phyloP scores from a whole-genome alignment of 257 asterid genomes.

The Thymus mandschuricus region DNA sequence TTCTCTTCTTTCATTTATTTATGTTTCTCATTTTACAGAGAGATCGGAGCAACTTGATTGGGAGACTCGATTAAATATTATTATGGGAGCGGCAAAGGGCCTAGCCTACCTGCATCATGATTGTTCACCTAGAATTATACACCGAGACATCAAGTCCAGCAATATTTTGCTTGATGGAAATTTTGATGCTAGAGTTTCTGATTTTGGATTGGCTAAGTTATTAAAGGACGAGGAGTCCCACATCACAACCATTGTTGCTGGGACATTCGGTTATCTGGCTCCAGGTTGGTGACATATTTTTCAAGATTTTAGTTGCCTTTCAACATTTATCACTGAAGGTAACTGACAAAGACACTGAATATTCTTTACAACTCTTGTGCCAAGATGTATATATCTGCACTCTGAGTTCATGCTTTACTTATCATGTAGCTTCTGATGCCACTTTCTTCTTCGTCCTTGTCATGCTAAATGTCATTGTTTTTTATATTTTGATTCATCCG shows the following conservation, averaged over 20 bases:
- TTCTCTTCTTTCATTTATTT: background rate
- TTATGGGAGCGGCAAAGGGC: constrained; percentile 95
- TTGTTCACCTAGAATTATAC: constrained; percentile 92
- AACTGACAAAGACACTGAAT: background rate
- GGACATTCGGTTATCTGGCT: constrained; percentile 96
- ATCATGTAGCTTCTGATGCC: background rate
- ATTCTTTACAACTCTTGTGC: constrained; percentile 21
- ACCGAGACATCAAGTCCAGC: constrained; percentile 94
- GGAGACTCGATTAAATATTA: constrained; percentile 84
- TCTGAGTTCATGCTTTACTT: background rate
- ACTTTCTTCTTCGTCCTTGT: constrained; percentile 5
- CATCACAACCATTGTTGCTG: constrained; percentile 96
- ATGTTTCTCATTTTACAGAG: constrained; percentile 41
- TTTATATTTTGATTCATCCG: background rate
- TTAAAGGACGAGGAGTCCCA: constrained; percentile 94
- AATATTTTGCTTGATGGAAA: constrained; percentile 88
- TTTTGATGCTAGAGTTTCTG: constrained; percentile 93
- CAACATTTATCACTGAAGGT: constrained; percentile 2
- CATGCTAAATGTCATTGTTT: background rate
- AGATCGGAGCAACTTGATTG: constrained; percentile 87
- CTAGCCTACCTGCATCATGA: constrained; percentile 95
- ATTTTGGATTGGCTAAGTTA: constrained; percentile 93
- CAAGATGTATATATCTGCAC: background rate
- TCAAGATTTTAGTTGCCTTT: constrained; percentile 21
- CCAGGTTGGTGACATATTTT: constrained; percentile 61